Percentiles rank a stretch among this genome's conserved stretches.
phyloP scores from a whole-genome alignment of 2,329 filamentous ascomycete genomes.

The Nemania sp. region DNA sequence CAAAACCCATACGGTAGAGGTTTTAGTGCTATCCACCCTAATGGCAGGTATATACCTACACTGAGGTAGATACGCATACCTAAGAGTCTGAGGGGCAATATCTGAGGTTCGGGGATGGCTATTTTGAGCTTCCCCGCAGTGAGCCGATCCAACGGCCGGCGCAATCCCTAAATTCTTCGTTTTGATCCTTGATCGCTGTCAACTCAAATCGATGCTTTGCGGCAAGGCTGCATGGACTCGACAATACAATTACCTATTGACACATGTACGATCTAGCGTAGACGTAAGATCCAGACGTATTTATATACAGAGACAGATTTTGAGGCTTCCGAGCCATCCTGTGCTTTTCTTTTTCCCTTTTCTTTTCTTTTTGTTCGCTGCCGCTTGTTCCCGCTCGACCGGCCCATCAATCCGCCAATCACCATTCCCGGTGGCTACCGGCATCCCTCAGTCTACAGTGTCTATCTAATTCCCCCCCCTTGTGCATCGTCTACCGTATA shows the following conservation, averaged over 20 bases:
- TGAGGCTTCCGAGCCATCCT: not conserved
- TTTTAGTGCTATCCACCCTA: too few relatives aligned
- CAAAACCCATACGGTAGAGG: too few relatives aligned
- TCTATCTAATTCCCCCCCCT: too few relatives aligned
- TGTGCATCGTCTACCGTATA: too few relatives aligned
- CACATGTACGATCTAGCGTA: not conserved
- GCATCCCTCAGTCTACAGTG: too few relatives aligned
- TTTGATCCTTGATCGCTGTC: not conserved
- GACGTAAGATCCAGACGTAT: not conserved
- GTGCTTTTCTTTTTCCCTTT: too few relatives aligned
- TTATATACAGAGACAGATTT: not conserved
- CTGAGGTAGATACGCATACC: too few relatives aligned
- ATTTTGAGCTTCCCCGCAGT: conserved; percentile 27
- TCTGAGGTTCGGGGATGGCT: conserved; percentile 21
- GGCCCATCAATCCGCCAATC: not conserved
- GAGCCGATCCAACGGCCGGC: not conserved
- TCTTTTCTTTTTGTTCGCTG: too few relatives aligned
- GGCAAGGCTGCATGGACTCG: not conserved
- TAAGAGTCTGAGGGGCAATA: too few relatives aligned
- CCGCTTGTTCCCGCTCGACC: not conserved
- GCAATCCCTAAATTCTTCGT: not conserved
- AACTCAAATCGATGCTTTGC: conserved; percentile 1
- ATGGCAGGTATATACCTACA: not conserved
- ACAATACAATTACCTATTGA: not conserved
- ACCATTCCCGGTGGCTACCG: too few relatives aligned